A percentile compares a stretch with the other conserved stretches of the same genome.
phyloP scores from a whole-genome alignment of 2,329 filamentous ascomycete species.

The Juglanconis juglandina region DNA sequence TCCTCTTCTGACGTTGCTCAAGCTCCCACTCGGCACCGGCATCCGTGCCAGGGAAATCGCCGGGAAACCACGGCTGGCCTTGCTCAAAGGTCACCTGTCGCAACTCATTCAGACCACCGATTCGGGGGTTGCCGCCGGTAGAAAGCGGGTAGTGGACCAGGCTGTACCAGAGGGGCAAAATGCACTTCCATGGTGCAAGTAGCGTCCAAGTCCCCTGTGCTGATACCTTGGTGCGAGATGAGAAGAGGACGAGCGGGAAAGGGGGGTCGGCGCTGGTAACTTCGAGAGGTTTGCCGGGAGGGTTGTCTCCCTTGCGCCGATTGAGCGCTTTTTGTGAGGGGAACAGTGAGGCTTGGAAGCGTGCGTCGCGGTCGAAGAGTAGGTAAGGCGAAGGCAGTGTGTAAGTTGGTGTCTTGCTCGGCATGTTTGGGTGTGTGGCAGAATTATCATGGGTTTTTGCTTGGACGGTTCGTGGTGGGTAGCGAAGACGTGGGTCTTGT shows the following conservation, averaged over 20 bases:
- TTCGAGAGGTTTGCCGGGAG: slow-evolving; percentile 61
- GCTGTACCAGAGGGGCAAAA: slow-evolving; percentile 79
- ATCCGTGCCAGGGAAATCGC: slow-evolving; percentile 74
- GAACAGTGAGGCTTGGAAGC: slow-evolving; percentile 62
- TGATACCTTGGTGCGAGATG: slow-evolving; percentile 45
- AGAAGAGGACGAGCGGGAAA: slow-evolving; percentile 73
- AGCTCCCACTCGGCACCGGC: slow-evolving; percentile 78
- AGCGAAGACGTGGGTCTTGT: slow-evolving; percentile 74
- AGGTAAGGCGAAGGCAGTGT: slow-evolving; percentile 31
- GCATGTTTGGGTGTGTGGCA: slow-evolving; percentile 24
- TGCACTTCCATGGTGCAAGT: slow-evolving; percentile 85
- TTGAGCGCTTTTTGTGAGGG: slow-evolving; percentile 80
- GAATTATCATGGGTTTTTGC: slow-evolving; percentile 9
- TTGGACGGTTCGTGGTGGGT: slow-evolving; percentile 63
- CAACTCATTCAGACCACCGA: slow-evolving; percentile 77
- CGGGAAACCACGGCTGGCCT: slow-evolving; percentile 77
- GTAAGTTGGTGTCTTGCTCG: slow-evolving; percentile 44
- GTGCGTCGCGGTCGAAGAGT: slow-evolving; percentile 66
- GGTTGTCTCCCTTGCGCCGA: slow-evolving; percentile 62
- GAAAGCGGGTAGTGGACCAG: slow-evolving; percentile 79
- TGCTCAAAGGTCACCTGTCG: slow-evolving; percentile 80
- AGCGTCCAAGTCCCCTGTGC: slow-evolving; percentile 75
- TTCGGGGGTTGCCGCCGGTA: slow-evolving; percentile 74
- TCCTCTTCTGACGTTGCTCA: slow-evolving; percentile 57
- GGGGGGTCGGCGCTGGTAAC: slow-evolving; percentile 61